Conservation (phyloP, 1,284 basidiomycete genomes). For the Macrocybe sp. region DNA sequence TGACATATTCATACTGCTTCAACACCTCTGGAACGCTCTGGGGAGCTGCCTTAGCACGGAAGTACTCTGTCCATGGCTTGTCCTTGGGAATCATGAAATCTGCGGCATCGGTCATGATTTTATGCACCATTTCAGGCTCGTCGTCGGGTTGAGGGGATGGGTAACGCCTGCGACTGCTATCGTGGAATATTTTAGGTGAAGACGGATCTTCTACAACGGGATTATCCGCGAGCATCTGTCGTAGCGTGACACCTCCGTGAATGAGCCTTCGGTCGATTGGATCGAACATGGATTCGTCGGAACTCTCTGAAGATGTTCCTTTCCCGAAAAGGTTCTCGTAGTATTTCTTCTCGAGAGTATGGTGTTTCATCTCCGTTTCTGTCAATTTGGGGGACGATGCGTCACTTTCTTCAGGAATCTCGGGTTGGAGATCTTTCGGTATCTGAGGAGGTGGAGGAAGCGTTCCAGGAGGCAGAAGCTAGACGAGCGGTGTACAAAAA, state of each 20-base stretch:
- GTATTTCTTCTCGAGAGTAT: too few species aligned
- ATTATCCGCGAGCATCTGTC: too few species aligned
- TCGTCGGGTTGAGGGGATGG: slow-evolving; percentile 27
- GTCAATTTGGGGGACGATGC: too few species aligned
- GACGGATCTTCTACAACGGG: background rate
- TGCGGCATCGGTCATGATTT: slow-evolving; percentile 33
- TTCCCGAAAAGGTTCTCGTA: too few species aligned
- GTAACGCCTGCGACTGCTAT: slow-evolving; percentile 11
- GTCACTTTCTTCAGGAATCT: slow-evolving; percentile 8
- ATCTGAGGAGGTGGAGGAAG: slow-evolving; percentile 24
- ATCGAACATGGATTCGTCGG: too few species aligned
- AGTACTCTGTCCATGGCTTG: slow-evolving; percentile 9
- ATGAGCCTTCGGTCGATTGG: too few species aligned
- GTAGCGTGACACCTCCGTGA: too few species aligned
- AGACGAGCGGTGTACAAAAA: background rate
- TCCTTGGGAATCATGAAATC: slow-evolving; percentile 36
- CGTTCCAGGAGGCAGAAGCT: slow-evolving; percentile 26
- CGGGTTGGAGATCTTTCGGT: slow-evolving; percentile 16
- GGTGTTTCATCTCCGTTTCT: too few species aligned
- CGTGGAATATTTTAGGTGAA: slow-evolving; percentile 3
- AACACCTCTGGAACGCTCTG: slow-evolving; percentile 38
- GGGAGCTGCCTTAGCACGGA: slow-evolving; percentile 31
- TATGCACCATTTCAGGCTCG: slow-evolving; percentile 29
- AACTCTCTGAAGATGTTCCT: too few species aligned
- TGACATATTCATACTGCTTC: slow-evolving; percentile 42